phyloP scores from a whole-genome alignment of 1,284 basidiomycete genomes.

The Irpex rosettiformis region DNA sequence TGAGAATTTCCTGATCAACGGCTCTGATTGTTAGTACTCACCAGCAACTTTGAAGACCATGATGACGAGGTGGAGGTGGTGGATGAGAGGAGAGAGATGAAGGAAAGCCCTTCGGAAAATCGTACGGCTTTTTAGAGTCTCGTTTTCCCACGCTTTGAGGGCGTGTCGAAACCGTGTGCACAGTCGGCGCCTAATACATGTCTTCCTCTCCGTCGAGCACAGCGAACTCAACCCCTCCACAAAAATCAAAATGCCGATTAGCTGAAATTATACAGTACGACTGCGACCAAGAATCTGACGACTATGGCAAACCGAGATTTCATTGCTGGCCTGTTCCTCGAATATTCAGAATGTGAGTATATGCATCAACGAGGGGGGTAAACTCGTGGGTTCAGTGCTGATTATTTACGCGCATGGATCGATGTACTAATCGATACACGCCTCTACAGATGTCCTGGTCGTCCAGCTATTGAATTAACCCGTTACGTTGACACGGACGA shows the following conservation, averaged over 20 bases:
- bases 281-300: conserved; percentile 43
- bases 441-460: conserved; percentile 51
- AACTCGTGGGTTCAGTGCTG: conserved; percentile 2
- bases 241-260: conserved; percentile 44
- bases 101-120: conserved; percentile 33
- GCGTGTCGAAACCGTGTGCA: not conserved
- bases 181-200: conserved; percentile 9
- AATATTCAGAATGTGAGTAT: conserved; percentile 66
- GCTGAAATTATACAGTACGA: conserved; percentile 70
- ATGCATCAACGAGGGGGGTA: no score
- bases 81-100: conserved; percentile 30
- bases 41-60: conserved; percentile 88
- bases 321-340: conserved; percentile 71
- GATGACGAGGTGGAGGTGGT: conserved; percentile 31
- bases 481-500: conserved; percentile 51
- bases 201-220: conserved; percentile 7
- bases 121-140: conserved; percentile 18
- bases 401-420: conserved; percentile 2
- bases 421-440: no score
- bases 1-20: conserved; percentile 5
- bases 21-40: conserved; percentile 27
- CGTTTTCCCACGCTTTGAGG: conserved; percentile 13
- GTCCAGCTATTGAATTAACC: conserved; percentile 71
- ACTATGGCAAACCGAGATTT: conserved; percentile 32
- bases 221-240: conserved; percentile 3